phyloP scores from a whole-genome alignment of 2,329 filamentous ascomycete genomes.

The Colletotrichum navitas region DNA sequence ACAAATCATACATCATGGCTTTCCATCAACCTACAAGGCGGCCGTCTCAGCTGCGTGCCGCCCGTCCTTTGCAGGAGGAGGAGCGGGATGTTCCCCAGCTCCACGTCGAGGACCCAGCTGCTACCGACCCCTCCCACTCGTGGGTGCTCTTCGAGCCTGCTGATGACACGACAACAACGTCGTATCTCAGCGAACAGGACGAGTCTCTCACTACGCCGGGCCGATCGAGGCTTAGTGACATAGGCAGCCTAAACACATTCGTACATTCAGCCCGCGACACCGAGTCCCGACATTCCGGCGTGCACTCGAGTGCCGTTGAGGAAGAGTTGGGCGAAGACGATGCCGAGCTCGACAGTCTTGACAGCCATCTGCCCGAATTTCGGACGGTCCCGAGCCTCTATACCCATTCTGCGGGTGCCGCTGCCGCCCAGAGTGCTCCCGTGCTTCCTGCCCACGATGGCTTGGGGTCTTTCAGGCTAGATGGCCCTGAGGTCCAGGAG shows the following conservation, averaged over 20 bases:
- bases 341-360: constrained; percentile 89
- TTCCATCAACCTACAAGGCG: constrained; percentile 72
- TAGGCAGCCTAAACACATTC: constrained; percentile 81
- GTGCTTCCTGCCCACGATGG: constrained; percentile 95
- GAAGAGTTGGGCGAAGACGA: constrained; percentile 69
- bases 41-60: constrained; percentile 60
- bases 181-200: constrained; percentile 77
- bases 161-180: constrained; percentile 69
- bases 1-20: constrained; percentile 58
- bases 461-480: constrained; percentile 82
- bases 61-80: constrained; percentile 57
- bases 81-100: constrained; percentile 51
- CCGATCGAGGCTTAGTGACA: constrained; percentile 81
- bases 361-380: constrained; percentile 92
- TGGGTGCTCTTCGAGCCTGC: constrained; percentile 95
- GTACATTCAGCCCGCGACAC: constrained; percentile 69
- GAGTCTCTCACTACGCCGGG: constrained; percentile 74
- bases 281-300: constrained; percentile 56
- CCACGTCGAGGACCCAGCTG: constrained; percentile 34
- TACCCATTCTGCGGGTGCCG: constrained; percentile 56
- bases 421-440: constrained; percentile 69
- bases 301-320: constrained; percentile 53
- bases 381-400: constrained; percentile 69
- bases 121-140: constrained; percentile 78
- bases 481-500: constrained; percentile 77